Base-by-base conservation (phyloP, 2,329 filamentous ascomycete genomes). In the Seiridium unicorne region DNA sequence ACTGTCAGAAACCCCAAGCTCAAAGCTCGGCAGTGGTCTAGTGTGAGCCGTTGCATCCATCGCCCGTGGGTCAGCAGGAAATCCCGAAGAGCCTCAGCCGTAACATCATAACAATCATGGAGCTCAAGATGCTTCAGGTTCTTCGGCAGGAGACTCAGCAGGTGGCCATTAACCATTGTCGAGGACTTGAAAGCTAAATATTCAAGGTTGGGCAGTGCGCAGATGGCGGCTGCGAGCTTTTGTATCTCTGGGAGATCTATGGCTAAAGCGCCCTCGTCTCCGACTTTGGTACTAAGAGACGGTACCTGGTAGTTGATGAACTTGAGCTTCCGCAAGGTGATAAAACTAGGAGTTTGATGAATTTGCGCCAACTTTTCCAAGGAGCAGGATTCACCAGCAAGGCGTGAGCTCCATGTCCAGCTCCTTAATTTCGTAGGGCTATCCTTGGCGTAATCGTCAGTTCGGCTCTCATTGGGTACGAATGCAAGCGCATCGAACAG, bases 11-110 rank as follows among this genome's bases (percentile, higher is more conserved):
- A 97, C 0, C 83, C 85, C 46, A 97, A 76, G 67, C 88, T 89
- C 44, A 97, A 79, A 2, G 89, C 87, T 62, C 91, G 88, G 68
- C 96, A 96, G 74, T 96, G 90, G 57, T 89, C 85, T 4, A 97
- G 78, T 1, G 81, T 83, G 6, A 98, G 80, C 44, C 84, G 83
- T 57, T 83, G 82, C 31, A 98, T 77, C n/a, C 84, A 77, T 31
- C 78, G 74, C 0, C 93, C 93, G 66, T 91, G 87, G 1, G 83
- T 83, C 5, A 79, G 70, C 46, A 97, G 80, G 68, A 90, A 97
- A 0, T 74, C 71, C 34, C 80, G 77, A 31, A 97, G 76, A 61
- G 87, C 82, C 3, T 87, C 81, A 1, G 91, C 89, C 4, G 81
- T 86, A 8, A 97, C 75, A 62, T 90, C 86, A 75, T 89, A 88